These are phyloP conservation scores for Solanum sejunctum DNA, from an alignment of 257 asterid genomes.

Conservation along the genomic window DNA sequence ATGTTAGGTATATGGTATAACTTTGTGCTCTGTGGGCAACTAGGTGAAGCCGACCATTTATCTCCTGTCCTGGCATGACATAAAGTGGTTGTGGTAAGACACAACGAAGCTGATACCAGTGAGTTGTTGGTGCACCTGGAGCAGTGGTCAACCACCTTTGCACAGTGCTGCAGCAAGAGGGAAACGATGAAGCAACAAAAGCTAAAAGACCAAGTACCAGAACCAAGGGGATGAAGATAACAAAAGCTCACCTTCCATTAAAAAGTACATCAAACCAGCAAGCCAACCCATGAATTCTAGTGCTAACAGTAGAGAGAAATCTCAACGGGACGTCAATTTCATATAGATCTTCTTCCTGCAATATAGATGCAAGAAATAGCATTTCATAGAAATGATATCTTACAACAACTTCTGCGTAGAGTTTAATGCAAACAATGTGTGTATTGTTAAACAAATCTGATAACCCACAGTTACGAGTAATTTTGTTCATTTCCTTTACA, in stretches of 20 bases:
- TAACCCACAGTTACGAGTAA: neutral
- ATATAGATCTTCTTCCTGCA: conserved; percentile 90
- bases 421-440: neutral
- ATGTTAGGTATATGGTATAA: conserved; percentile 70
- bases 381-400: neutral
- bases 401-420: neutral
- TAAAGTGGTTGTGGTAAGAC: conserved; percentile 87
- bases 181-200: neutral
- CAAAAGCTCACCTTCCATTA: conserved; percentile 63
- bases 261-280: conserved; percentile 98
- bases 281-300: conserved; percentile 94
- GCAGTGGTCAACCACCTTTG: conserved; percentile 96
- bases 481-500: neutral
- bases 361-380: neutral
- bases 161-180: conserved; percentile 44
- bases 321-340: conserved; percentile 82
- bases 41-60: conserved; percentile 79
- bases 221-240: neutral
- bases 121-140: conserved; percentile 97
- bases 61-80: conserved; percentile 98
- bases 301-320: conserved; percentile 59
- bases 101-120: conserved; percentile 98
- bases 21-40: conserved; percentile 97
- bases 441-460: neutral
- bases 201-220: neutral